Conservation (phyloP, 1,284 basidiomycete genomes). For the Cutaneotrichosporon sp. region DNA sequence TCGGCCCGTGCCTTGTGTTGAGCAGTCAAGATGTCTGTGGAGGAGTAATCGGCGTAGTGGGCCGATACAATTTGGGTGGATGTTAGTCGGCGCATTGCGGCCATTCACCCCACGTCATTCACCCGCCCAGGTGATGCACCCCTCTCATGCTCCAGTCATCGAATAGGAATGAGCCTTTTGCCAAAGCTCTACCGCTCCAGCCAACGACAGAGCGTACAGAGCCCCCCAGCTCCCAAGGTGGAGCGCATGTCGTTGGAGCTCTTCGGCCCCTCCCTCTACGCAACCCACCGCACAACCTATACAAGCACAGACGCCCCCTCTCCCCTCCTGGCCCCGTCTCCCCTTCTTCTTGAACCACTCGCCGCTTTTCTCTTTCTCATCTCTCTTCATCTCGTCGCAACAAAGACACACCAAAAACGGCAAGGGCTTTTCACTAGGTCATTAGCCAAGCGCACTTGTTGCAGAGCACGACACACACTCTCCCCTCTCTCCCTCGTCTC, state of each 20-base stretch:
- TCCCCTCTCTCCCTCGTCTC: conserved; percentile 8
- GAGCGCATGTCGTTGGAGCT: no score
- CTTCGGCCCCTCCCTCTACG: no score
- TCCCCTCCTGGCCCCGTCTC: no score
- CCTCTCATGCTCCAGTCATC: neutral
- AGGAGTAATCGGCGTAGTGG: no score
- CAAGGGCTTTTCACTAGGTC: conserved; percentile 13
- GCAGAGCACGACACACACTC: neutral
- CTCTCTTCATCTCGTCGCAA: conserved; percentile 9
- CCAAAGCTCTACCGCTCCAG: neutral
- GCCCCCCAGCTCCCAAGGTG: no score
- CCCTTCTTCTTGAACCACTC: no score
- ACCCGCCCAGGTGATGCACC: neutral
- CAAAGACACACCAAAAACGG: conserved; percentile 3
- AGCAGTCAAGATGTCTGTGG: no score
- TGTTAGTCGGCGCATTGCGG: neutral
- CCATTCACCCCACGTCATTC: conserved; percentile 7
- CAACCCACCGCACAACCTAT: no score
- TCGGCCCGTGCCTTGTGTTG: neutral
- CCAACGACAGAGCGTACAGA: no score
- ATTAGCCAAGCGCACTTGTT: conserved; percentile 13
- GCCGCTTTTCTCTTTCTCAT: conserved; percentile 8
- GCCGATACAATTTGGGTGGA: no score
- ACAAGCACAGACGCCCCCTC: no score
- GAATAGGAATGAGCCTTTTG: neutral